A percentile compares a stretch with the other conserved stretches of the same genome.
These are phyloP conservation scores for Solanum pinnatisectum DNA, from an alignment of 257 asterid species.

Conservation along the genomic window DNA sequence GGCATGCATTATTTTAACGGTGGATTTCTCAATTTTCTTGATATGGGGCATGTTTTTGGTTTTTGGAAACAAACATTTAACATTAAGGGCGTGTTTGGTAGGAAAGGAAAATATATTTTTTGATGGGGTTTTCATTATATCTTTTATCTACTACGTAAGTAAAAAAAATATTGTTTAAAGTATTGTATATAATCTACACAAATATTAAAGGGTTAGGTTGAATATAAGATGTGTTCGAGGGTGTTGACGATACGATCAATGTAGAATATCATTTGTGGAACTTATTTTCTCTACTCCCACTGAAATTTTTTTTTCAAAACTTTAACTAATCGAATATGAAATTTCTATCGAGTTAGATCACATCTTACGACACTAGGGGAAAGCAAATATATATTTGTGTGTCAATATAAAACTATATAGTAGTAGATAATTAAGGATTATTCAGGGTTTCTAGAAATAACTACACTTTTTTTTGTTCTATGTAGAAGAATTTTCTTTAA, in stretches of 20 bases:
- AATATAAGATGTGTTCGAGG: rapidly evolving
- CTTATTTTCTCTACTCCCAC: neutral
- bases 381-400: neutral
- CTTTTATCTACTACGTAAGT: rapidly evolving
- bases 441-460: neutral
- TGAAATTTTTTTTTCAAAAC: too few relatives aligned
- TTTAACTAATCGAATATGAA: too few relatives aligned
- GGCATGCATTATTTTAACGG: neutral
- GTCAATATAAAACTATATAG: neutral
- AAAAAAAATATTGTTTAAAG: neutral
- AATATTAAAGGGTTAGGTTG: rapidly evolving
- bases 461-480: neutral
- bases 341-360: neutral
- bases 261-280: rapidly evolving
- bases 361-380: neutral
- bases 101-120: neutral
- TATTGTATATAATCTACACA: neutral
- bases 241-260: neutral
- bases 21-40: neutral
- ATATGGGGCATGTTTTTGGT: neutral
- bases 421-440: neutral
- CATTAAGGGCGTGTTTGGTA: neutral
- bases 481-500: neutral
- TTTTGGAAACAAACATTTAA: neutral
- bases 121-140: too few relatives aligned